Evolutionary conservation across 352 stramenopile species (phyloP).

Genomic region (Phytophthora pluvialis): DNA sequence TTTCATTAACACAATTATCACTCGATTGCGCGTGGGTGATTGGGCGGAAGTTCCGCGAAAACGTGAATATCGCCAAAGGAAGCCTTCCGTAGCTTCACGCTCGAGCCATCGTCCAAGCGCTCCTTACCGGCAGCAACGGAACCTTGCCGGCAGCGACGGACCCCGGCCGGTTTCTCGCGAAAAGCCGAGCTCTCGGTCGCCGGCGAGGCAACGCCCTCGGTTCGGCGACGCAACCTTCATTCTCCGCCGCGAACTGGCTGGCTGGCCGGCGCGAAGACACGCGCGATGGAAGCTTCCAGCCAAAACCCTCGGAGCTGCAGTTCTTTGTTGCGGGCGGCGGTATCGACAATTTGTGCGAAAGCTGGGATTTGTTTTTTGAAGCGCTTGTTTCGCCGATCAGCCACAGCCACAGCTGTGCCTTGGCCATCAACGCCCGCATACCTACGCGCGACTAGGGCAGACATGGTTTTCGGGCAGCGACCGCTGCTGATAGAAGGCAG

Average conservation of each 20-base stretch:
- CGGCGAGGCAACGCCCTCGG: not conserved
- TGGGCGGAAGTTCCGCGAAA: not conserved
- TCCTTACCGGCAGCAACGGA: no score
- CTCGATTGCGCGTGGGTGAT: not conserved
- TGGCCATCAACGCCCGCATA: not conserved
- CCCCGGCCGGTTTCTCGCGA: not conserved
- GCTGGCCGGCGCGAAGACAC: constrained; percentile 16
- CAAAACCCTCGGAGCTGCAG: constrained; percentile 5
- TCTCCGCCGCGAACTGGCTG: constrained; percentile 9
- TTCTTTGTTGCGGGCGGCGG: constrained; percentile 24
- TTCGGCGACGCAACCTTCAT: not conserved
- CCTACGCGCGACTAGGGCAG: not conserved
- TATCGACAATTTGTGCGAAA: no score
- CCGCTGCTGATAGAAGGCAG: not conserved
- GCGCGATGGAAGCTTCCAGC: constrained; percentile 19
- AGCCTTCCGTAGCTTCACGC: not conserved
- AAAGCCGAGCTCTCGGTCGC: not conserved
- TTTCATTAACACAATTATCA: constrained; percentile 6
- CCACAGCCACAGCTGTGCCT: not conserved
- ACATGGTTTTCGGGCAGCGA: not conserved
- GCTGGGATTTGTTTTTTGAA: no score
- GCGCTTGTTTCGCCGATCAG: constrained; percentile 1
- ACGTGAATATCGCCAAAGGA: not conserved
- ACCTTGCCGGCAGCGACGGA: not conserved
- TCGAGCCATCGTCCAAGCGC: no score